phyloP scores from a whole-genome alignment of 2,329 filamentous ascomycete genomes.

The Fusarium newnesense region DNA sequence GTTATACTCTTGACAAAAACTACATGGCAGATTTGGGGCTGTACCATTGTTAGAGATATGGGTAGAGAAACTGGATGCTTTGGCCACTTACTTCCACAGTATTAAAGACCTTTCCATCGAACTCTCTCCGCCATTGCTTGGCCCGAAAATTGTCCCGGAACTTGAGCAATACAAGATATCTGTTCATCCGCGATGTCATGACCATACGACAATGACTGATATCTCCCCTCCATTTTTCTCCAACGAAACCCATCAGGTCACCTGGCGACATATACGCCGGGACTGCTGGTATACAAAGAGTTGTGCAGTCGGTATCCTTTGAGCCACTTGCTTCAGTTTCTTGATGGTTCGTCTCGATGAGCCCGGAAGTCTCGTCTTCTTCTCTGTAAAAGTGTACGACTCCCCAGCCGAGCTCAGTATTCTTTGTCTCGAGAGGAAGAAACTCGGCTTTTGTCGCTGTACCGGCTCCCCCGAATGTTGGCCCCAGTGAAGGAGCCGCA shows the following conservation, averaged over 20 bases:
- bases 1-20: conserved; percentile 94
- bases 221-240: conserved; percentile 84
- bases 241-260: conserved; percentile 91
- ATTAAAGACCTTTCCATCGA: conserved; percentile 94
- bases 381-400: conserved; percentile 95
- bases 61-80: background rate
- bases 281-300: conserved; percentile 91
- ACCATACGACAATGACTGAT: conserved; percentile 97
- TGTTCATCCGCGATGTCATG: conserved; percentile 85
- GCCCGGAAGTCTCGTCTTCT: conserved; percentile 74
- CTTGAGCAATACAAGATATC: conserved; percentile 96
- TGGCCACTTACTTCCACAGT: conserved; percentile 76
- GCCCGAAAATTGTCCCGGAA: conserved; percentile 82
- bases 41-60: conserved; percentile 27
- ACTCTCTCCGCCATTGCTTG: conserved; percentile 82
- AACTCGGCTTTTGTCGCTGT: conserved; percentile 86
- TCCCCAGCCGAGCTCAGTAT: conserved; percentile 88
- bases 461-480: conserved; percentile 67
- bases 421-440: conserved; percentile 74
- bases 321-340: conserved; percentile 43
- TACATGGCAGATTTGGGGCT: conserved; percentile 92
- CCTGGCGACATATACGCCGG: conserved; percentile 92
- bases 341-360: conserved; percentile 50
- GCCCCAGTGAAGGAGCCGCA: conserved; percentile 64
- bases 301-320: conserved; percentile 76